Conservation (phyloP, 2,329 filamentous ascomycete genomes). For the Aureobasidium sp. region DNA sequence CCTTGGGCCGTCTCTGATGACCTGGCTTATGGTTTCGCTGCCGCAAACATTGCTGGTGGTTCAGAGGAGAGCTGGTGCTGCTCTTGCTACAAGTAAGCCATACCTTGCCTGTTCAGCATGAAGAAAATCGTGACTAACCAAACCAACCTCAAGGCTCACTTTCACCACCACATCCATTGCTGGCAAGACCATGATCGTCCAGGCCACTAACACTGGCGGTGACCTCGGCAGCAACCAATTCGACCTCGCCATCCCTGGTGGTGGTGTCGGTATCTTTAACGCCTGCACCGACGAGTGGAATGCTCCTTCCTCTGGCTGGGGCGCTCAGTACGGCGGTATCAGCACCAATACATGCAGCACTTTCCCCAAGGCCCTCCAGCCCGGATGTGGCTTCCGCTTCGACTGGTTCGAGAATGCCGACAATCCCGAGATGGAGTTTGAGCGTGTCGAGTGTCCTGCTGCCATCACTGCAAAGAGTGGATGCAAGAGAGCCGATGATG, state of each 20-base stretch:
- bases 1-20: conserved; percentile 55
- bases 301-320: conserved; percentile 45
- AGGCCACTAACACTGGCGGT: conserved; percentile 56
- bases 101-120: neutral
- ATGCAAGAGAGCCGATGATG: conserved; percentile 28
- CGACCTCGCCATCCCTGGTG: conserved; percentile 46
- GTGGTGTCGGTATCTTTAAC: conserved; percentile 51
- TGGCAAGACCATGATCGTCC: conserved; percentile 58
- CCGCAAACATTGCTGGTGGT: conserved; percentile 49
- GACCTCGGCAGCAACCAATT: conserved; percentile 54
- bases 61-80: conserved; percentile 59
- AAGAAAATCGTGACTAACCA: neutral
- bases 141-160: conserved; percentile 34
- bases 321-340: conserved; percentile 53
- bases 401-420: conserved; percentile 52
- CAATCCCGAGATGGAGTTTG: conserved; percentile 39
- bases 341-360: conserved; percentile 43
- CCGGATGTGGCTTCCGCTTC: conserved; percentile 57
- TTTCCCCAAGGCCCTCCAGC: conserved; percentile 49
- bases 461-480: conserved; percentile 41
- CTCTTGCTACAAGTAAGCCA: conserved; percentile 49
- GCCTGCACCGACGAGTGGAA: conserved; percentile 36
- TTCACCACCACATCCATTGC: conserved; percentile 49
- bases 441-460: conserved; percentile 50
- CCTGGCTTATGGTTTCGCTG: conserved; percentile 58